These are phyloP conservation scores for Saprolegnia diclina DNA, from an alignment of 352 stramenopile species.

Conservation along the genomic window DNA sequence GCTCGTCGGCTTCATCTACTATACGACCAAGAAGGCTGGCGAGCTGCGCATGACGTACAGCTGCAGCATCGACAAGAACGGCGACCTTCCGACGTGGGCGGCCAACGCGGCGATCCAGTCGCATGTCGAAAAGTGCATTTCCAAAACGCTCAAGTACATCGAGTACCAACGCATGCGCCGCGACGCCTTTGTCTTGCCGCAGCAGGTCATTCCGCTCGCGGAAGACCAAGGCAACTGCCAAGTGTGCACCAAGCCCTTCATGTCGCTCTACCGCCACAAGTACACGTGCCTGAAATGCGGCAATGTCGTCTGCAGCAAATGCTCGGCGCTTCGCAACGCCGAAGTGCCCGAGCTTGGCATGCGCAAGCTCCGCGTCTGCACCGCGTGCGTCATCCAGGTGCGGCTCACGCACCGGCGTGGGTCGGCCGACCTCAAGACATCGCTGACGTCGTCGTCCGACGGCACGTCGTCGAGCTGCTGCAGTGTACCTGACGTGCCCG, in stretches of 20 bases:
- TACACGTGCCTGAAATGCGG: constrained; percentile 85
- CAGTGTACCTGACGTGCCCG: not conserved
- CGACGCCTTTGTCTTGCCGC: constrained; percentile 68
- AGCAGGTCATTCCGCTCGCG: constrained; percentile 18
- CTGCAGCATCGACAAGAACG: constrained; percentile 82
- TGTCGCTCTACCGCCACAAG: constrained; percentile 47
- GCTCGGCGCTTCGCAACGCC: constrained; percentile 54
- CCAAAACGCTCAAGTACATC: constrained; percentile 82
- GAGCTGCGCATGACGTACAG: constrained; percentile 83
- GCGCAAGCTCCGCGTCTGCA: constrained; percentile 72
- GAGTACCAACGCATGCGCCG: constrained; percentile 69
- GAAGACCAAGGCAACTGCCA: constrained; percentile 61
- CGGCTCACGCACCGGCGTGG: constrained; percentile 57
- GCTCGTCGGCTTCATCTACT: constrained; percentile 84
- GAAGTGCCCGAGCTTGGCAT: constrained; percentile 66
- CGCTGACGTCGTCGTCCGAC: constrained; percentile 64
- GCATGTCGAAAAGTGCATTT: constrained; percentile 83
- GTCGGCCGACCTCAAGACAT: constrained; percentile 68
- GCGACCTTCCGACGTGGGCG: constrained; percentile 71
- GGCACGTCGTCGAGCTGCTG: constrained; percentile 4
- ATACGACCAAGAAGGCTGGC: constrained; percentile 69
- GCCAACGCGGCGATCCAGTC: constrained; percentile 82
- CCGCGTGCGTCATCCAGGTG: constrained; percentile 63
- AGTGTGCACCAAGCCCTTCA: constrained; percentile 74
- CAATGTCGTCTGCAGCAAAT: constrained; percentile 73